A percentile compares a stretch with the other conserved stretches of the same genome.
These are phyloP conservation scores for Xylariaceae sp. DNA, from an alignment of 2,329 filamentous ascomycete species.

Conservation along the genomic window DNA sequence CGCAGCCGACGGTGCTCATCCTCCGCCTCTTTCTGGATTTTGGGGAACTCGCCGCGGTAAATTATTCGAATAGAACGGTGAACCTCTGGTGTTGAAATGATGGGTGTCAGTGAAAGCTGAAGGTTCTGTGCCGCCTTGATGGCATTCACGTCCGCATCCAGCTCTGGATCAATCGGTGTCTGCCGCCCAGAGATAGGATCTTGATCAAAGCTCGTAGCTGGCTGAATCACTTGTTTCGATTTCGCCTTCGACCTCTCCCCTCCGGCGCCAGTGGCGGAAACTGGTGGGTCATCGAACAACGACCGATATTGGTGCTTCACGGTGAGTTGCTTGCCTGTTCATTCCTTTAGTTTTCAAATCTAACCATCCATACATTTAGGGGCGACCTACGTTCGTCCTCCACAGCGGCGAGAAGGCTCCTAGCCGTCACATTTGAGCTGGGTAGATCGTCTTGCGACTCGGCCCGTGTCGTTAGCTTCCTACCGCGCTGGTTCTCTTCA, in stretches of 20 bases:
- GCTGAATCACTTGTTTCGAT: slow-evolving; percentile 56
- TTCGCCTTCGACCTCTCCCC: slow-evolving; percentile 57
- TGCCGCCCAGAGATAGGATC: slow-evolving; percentile 49
- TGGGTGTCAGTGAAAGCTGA: slow-evolving; percentile 70
- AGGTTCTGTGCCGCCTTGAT: slow-evolving; percentile 85
- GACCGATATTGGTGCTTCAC: slow-evolving; percentile 56
- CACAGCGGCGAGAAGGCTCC: slow-evolving; percentile 64
- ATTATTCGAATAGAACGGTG: slow-evolving; percentile 85
- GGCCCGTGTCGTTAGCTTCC: slow-evolving; percentile 49
- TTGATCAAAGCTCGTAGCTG: slow-evolving; percentile 77
- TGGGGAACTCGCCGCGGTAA: slow-evolving; percentile 77
- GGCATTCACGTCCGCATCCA: slow-evolving; percentile 77
- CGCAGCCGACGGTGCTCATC: slow-evolving; percentile 73
- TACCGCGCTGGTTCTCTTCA: slow-evolving; percentile 60
- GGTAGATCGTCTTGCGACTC: slow-evolving; percentile 38
- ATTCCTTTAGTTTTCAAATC: slow-evolving; percentile 23
- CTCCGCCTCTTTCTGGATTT: slow-evolving; percentile 71
- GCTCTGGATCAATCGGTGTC: slow-evolving; percentile 71
- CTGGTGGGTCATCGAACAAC: slow-evolving; percentile 59
- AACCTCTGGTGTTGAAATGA: slow-evolving; percentile 68
- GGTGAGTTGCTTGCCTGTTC: slow-evolving; percentile 46
- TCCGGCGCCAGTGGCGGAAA: slow-evolving; percentile 58
- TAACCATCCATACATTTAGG: neutral
- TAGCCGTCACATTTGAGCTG: slow-evolving; percentile 34
- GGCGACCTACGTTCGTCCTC: slow-evolving; percentile 68